Evolutionary conservation across 208 protist species (phyloP).

Genomic region (Sergeia podlipaevii): DNA sequence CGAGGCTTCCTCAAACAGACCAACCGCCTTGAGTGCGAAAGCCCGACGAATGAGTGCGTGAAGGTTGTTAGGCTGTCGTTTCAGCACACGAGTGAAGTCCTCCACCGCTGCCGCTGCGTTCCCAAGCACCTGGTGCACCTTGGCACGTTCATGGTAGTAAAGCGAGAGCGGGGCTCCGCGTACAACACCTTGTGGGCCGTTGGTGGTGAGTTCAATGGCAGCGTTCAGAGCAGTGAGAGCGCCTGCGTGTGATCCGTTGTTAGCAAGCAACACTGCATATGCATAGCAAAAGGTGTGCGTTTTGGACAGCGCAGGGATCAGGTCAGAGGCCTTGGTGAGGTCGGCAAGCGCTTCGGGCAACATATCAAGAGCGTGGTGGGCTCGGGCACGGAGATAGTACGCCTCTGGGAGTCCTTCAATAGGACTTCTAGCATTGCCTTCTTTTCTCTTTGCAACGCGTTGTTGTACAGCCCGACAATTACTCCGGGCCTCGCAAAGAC

Average conservation of each 20-base stretch:
- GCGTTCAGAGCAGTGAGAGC: constrained; percentile 37
- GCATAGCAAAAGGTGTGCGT: constrained; percentile 42
- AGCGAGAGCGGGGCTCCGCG: neutral
- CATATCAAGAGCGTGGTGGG: constrained; percentile 50
- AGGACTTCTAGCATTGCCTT: constrained; percentile 3
- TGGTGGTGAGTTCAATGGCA: constrained; percentile 31
- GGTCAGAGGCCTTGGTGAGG: constrained; percentile 42
- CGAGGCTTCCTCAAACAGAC: constrained; percentile 67
- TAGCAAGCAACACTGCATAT: constrained; percentile 43
- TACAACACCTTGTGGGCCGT: neutral
- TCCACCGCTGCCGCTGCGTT: constrained; percentile 42
- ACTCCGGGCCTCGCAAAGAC: constrained; percentile 12
- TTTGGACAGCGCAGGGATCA: constrained; percentile 31
- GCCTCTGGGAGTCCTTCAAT: constrained; percentile 35
- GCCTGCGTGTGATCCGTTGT: constrained; percentile 15
- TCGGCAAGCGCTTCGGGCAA: constrained; percentile 48
- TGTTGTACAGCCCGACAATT: constrained; percentile 12
- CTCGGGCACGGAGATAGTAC: constrained; percentile 80
- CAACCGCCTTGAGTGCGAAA: constrained; percentile 78
- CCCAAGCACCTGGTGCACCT: constrained; percentile 65
- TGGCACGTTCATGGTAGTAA: constrained; percentile 86
- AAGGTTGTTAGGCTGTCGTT: constrained; percentile 48
- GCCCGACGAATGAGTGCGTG: constrained; percentile 77
- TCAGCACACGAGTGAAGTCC: constrained; percentile 82
- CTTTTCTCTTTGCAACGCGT: constrained; percentile 7